Conservation (phyloP, 495 filamentous ascomycete genomes). For the Penicillium macrosclerotiorum region DNA sequence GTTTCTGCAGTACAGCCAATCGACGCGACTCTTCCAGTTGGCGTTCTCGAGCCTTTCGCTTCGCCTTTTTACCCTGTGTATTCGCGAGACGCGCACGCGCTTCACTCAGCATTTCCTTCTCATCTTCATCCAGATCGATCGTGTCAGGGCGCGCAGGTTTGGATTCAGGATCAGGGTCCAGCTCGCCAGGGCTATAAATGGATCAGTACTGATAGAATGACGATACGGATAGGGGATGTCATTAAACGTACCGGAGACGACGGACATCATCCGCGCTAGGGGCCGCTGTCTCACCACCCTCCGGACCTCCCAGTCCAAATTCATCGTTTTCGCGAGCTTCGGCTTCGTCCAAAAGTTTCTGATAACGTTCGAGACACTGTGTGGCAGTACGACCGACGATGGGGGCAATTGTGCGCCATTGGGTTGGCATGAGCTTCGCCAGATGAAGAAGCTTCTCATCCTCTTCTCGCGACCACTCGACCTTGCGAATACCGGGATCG, state of each 20-base stretch:
- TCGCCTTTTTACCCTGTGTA: conserved; percentile 98
- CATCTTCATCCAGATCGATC: conserved; percentile 96
- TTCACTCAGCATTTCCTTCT: conserved; percentile 99
- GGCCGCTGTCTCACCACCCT: conserved; percentile 81
- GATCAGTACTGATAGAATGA: conserved; percentile 19
- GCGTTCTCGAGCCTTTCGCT: conserved; percentile 92
- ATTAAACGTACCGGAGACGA: conserved; percentile 57
- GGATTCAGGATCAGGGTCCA: conserved; percentile 94
- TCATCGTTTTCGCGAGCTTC: conserved; percentile 84
- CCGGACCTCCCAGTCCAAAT: conserved; percentile 81
- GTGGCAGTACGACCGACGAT: conserved; percentile 95
- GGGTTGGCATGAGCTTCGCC: conserved; percentile 97
- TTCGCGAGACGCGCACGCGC: conserved; percentile 94
- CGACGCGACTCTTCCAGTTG: conserved; percentile 93
- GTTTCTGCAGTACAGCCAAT: conserved; percentile 87
- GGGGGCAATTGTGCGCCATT: conserved; percentile 97
- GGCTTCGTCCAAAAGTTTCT: conserved; percentile 93
- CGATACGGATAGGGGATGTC: background rate
- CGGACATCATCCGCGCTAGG: conserved; percentile 94
- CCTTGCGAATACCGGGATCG: conserved; percentile 94
- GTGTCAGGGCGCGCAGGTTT: conserved; percentile 97
- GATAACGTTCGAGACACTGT: conserved; percentile 94
- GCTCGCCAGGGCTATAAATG: conserved; percentile 69
- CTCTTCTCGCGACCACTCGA: conserved; percentile 98
- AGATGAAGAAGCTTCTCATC: conserved; percentile 95